Evolutionary conservation across 768 basidiomycete species (phyloP).

Genomic region (Boletus pseudopeckii): DNA sequence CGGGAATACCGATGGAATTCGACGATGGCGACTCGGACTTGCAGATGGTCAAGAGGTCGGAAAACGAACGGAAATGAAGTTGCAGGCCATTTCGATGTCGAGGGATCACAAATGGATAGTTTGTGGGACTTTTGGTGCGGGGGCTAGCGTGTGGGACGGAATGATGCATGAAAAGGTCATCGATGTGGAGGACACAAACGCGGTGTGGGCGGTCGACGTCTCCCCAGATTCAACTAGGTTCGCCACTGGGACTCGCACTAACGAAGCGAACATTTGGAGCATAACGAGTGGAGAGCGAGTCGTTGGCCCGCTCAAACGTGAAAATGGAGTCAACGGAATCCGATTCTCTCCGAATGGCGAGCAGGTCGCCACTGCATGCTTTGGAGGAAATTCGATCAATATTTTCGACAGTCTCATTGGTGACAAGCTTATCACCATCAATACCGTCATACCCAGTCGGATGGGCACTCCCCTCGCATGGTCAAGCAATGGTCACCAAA

Average conservation of each 20-base stretch:
- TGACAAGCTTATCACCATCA: rapidly evolving
- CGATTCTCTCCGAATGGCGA: not conserved
- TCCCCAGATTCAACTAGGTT: not conserved
- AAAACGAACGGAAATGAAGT: not conserved
- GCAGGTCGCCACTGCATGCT: not conserved
- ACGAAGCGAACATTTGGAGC: not conserved
- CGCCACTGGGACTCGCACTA: not conserved
- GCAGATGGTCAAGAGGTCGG: not conserved
- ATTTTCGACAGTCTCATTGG: not conserved
- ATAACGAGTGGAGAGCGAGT: not conserved
- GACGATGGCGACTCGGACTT: not conserved
- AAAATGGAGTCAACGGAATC: rapidly evolving
- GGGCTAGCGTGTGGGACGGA: not conserved
- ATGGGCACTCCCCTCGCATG: no score
- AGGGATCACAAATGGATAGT: not conserved
- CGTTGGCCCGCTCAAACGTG: not conserved
- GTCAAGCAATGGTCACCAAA: no score
- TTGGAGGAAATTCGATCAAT: rapidly evolving
- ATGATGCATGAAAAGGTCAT: not conserved
- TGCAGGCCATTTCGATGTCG: not conserved
- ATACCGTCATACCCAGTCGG: no score
- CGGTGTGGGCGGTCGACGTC: not conserved
- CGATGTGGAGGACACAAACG: not conserved
- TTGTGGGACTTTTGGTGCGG: no score
- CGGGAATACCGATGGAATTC: no score